Evolutionary conservation across 768 basidiomycete species (phyloP), one percentile per base, ranked within the genome.

Genomic region (Russula lepida): DNA sequence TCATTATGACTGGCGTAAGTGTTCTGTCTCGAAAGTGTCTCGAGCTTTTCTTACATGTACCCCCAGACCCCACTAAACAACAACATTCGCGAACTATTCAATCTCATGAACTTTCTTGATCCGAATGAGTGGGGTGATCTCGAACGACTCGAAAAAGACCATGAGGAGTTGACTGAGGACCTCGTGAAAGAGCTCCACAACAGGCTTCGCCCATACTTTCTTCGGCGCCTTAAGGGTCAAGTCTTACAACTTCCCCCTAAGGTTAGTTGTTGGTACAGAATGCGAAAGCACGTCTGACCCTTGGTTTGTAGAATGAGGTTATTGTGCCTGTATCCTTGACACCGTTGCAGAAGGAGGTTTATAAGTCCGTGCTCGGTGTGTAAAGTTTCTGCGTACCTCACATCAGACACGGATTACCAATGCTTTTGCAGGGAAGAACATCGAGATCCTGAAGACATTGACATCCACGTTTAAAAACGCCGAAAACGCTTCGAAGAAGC

Each of bases 61-160:
- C 9, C 39, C 21, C 60, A 92, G 81, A 98, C 97, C 0, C 95
- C 95, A 0, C 73, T 98, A 60, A 98, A 98, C 73, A 98, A 98
- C 76, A 98, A 98, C 69, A 88, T 99, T 25, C 81, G 92, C 50
- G 97, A 99, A 73, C 74, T 99, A 27, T 95, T 98, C 78, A 98
- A 95, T 71, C 79, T 99, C 46, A 93, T 99, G 85, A 91, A 93
- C 71, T 98, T 98, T 76, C 81, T 98, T 19, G 91, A 94, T 70
- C 83, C 88, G 6, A 66, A 73, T 13, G 77, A 88, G 63, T 92
- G 91, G 91, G 70, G 74, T 6, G 84, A 98, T 69, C 75, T 98
- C 23, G 83, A 86, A 68, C 78, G 71, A 6, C 77, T 98, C 12
- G 85, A 88, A 60, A 82, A 81, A 66, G 80, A 90, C 61, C 86